A percentile compares a stretch with the other conserved stretches of the same genome.
These are phyloP conservation scores for Ehretia macrophylla DNA, from an alignment of 257 asterid species.

Conservation along the genomic window DNA sequence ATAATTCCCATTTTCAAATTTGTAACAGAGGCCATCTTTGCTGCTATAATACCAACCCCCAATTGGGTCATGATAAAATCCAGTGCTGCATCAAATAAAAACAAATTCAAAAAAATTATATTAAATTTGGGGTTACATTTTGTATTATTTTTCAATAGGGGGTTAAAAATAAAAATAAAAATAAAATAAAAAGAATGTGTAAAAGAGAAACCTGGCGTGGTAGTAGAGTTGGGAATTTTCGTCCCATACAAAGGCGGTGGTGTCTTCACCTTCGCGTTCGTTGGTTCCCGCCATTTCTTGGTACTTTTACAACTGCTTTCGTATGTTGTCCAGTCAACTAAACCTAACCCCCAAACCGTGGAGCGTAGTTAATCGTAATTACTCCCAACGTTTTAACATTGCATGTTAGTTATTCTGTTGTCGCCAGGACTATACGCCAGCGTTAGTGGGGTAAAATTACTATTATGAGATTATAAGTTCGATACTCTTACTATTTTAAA, in stretches of 20 bases:
- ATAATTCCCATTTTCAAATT: constrained; percentile 81
- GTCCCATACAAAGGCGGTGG: constrained; percentile 68
- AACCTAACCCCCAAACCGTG: too few relatives aligned
- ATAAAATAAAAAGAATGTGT: neutral
- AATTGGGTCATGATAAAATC: constrained; percentile 80
- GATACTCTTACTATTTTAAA: too few relatives aligned
- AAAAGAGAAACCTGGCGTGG: constrained; percentile 65
- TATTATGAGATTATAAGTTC: too few relatives aligned
- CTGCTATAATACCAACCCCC: constrained; percentile 91
- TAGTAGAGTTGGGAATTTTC: constrained; percentile 74
- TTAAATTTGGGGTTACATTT: neutral
- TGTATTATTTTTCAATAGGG: too few relatives aligned
- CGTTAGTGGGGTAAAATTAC: too few relatives aligned
- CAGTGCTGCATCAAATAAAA: constrained; percentile 58
- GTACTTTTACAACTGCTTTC: too few relatives aligned
- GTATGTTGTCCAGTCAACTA: too few relatives aligned
- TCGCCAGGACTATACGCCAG: too few relatives aligned
- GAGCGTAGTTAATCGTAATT: too few relatives aligned
- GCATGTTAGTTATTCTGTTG: too few relatives aligned
- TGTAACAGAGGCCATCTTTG: constrained; percentile 78
- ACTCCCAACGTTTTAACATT: too few relatives aligned
- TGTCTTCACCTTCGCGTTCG: constrained; percentile 1
- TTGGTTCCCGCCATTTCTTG: constrained; percentile 49
- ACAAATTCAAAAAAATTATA: neutral
- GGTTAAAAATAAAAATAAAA: neutral